Evolutionary conservation across 495 filamentous ascomycete species (phyloP).

Genomic region (Penicillium riverlandense): DNA sequence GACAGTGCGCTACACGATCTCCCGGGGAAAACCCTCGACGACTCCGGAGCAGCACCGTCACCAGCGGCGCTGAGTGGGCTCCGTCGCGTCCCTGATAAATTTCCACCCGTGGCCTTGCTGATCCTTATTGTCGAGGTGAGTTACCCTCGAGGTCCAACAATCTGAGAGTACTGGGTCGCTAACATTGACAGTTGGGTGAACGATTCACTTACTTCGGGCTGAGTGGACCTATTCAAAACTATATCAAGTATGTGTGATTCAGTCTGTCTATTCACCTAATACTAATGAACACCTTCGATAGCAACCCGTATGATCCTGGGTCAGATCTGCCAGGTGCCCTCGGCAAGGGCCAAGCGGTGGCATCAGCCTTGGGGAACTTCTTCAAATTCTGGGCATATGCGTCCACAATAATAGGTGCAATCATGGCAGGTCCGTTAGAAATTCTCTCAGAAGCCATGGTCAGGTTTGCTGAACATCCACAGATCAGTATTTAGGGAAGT

Average conservation of each 20-base stretch:
- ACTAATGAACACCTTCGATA: neutral
- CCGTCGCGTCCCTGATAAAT: constrained; percentile 2
- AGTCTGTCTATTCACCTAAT: too few species aligned
- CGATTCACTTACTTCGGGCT: constrained; percentile 6
- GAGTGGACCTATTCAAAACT: constrained; percentile 11
- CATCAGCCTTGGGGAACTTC: constrained; percentile 9
- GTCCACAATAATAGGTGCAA: constrained; percentile 28
- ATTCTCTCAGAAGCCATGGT: neutral
- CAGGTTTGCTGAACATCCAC: neutral
- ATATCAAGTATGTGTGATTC: constrained; percentile 5
- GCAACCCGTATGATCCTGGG: constrained; percentile 9
- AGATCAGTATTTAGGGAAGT: constrained; percentile 39
- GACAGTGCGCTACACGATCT: too few species aligned
- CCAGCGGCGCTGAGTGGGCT: neutral
- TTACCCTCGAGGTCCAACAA: neutral
- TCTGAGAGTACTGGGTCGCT: neutral
- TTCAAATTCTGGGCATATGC: constrained; percentile 24
- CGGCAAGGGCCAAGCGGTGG: constrained; percentile 7
- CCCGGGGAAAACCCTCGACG: too few species aligned
- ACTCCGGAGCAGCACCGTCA: too few species aligned
- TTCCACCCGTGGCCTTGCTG: neutral
- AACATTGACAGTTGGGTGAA: constrained; percentile 1
- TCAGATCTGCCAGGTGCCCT: constrained; percentile 7
- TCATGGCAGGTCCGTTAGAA: constrained; percentile 17
- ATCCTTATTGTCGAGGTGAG: constrained; percentile 2